Evolutionary conservation across 306 rosid genomes (phyloP), one percentile per base, ranked within the genome.

Genomic region (Vigna reflexopilosa): DNA sequence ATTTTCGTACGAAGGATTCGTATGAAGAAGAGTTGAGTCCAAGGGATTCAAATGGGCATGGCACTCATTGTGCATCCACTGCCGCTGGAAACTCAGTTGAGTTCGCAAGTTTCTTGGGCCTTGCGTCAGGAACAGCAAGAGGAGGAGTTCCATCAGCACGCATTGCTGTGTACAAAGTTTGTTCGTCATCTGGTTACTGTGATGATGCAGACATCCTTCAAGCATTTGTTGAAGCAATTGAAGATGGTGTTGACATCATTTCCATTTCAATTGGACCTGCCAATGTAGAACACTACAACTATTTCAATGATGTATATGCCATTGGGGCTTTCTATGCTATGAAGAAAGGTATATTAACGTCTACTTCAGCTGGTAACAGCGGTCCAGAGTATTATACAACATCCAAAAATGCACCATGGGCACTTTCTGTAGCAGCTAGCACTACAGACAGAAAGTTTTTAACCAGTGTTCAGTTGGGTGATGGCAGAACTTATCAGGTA

Each of bases 371-470:
- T 3, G 68, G 47, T 16, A 62, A 62, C 16, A 0, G 0, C 0
- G 90, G 96, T 19, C 90, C 93, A 4, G 1, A 47, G 0, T 58
- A 9, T 34, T 19, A 63, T 30, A 80, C 85, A n/a, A 22, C 44
- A 6, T 0, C 69, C 0, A 86, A 51, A 13, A 12, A 36, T 50
- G 69, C 86, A 1, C 94, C 90, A 0, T 90, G 94, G 94, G 7
- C 20, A 1, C 73, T 90, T 28, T 76, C 85, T 24, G 91, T 88
- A 45, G 89, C 86, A 40, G 91, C 94, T 13, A 80, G 77, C 72
- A 88, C 89, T 38, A 82, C 70, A 2, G 91, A 88, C 24, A 79
- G 90, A 8, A 80, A 72, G 70, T 84, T 90, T 75, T 32, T 67
- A 13, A 77, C 88, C 4, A 59, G 59, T 24, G 82, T 87, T 13